These are phyloP conservation scores for Eucalyptus lansdowneana DNA, from an alignment of 345 rosid species.

Conservation along the genomic window DNA sequence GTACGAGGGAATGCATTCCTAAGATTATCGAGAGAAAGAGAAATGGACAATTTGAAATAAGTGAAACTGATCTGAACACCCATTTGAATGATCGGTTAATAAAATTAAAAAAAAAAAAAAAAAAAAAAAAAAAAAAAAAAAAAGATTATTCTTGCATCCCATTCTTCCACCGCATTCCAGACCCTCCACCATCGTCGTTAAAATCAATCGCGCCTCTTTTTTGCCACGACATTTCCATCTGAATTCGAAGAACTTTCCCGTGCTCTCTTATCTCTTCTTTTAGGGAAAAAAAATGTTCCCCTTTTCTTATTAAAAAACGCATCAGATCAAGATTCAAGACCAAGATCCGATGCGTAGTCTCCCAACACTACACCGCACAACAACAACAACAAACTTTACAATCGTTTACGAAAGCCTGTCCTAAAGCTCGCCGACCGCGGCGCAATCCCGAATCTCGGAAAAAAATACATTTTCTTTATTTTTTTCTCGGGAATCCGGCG, in stretches of 20 bases:
- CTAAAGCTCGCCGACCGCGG: neutral
- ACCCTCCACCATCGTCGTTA: neutral
- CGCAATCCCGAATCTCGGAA: neutral
- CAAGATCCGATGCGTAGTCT: neutral
- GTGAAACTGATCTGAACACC: neutral
- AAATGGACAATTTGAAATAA: neutral
- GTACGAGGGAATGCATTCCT: neutral
- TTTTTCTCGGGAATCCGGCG: neutral
- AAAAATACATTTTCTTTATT: neutral
- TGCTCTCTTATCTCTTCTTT: neutral
- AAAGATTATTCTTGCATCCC: neutral
- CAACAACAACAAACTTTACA: neutral
- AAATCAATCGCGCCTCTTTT: neutral
- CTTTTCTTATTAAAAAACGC: neutral
- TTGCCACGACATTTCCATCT: neutral
- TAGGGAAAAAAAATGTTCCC: neutral
- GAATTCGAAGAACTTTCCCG: neutral
- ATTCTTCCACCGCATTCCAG: neutral
- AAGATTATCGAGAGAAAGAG: neutral
- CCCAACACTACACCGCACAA: neutral
- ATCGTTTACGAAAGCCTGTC: neutral
- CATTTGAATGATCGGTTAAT: accelerated
- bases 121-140: neutral
- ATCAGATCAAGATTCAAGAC: neutral
- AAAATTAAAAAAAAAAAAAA: neutral